Base-by-base conservation (phyloP, 257 asterid genomes). In the Capsicum pubescens region DNA sequence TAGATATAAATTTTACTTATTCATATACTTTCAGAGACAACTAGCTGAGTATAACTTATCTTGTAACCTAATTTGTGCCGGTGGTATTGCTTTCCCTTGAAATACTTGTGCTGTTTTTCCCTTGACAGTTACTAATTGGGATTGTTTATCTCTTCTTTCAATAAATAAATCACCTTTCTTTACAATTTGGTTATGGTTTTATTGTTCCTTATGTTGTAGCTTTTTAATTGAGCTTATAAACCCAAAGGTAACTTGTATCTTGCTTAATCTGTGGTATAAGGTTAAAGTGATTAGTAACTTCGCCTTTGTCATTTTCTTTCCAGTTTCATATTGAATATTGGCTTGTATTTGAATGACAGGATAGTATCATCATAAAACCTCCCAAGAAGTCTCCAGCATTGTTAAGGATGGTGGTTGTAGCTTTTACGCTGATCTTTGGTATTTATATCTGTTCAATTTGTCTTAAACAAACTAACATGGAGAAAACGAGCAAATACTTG, bases 401-500 rank as follows among this genome's bases (percentile, higher is more conserved):
- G 64, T 86, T 90, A 83, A 89, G 99, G 91, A 89, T 92, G 89
- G 76, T 88, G 83, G 91, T 95, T 54, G 84, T 97, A 67, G 90
- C 91, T 36, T 92, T 93, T 80, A 94, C 92, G 8, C 90, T 95
- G 95, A 89, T 88, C 2, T 93, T 90, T 84, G 93, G 98, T 57
- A 86, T 93, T 50, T 94, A 91, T 83, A 96, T 93, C 19, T 94
- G 92, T 86, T 96, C 97, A 12, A 70, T 93, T 79, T 93, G 97
- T 88, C 90, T 93, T 61, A 90, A 91, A 86, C 98, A 96, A 87
- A 84, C 94, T 16, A 88, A 81, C 42, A 39, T 84, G 76, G 87
- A 54, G 72, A 63, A 86, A 64, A 88, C 84, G 67, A 78, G 83
- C 1, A 90, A 88, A 74, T 84, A 89, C 74, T 61, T 86, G 19